A percentile compares a stretch with the other conserved stretches of the same genome.
Evolutionary conservation across 176 grass and related monocot species (phyloP).

Genomic region (Rhynchospora tenuis): DNA sequence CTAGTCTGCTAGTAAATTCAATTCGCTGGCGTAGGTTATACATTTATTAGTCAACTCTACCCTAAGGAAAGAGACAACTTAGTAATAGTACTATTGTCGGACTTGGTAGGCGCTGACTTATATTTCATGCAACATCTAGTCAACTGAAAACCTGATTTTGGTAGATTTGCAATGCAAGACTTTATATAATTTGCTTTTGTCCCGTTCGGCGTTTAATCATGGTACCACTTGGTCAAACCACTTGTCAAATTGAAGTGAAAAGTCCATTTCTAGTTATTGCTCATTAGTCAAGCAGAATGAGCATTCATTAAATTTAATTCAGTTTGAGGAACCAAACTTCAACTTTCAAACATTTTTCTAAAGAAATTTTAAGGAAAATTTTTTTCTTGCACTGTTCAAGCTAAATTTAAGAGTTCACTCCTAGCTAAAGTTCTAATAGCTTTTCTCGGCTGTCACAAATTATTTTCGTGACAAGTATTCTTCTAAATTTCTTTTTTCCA

Average conservation of each 20-base stretch:
- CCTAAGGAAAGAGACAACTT: not conserved
- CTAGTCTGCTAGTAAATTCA: not conserved
- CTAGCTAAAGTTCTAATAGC: not conserved
- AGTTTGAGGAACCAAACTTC: not conserved
- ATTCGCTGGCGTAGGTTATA: not conserved
- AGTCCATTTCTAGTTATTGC: not conserved
- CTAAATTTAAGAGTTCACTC: not conserved
- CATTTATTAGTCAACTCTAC: not conserved
- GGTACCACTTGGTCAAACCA: not conserved
- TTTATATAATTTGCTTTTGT: slow-evolving; percentile 3
- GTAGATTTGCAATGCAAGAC: not conserved
- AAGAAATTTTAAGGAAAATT: not conserved
- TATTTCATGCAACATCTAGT: not conserved
- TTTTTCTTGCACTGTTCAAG: not conserved
- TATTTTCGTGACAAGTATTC: not conserved
- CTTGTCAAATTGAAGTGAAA: not conserved
- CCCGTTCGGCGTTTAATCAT: not conserved
- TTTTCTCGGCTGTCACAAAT: not conserved
- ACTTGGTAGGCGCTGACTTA: not conserved
- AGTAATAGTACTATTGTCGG: not conserved
- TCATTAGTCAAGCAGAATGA: not conserved
- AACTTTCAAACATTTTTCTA: not conserved
- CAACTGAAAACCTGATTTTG: slow-evolving; percentile 10
- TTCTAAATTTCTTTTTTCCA: not conserved
- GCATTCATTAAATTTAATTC: not conserved